phyloP scores from a whole-genome alignment of 176 grass and related monocot genomes.

The Poa pratensis region DNA sequence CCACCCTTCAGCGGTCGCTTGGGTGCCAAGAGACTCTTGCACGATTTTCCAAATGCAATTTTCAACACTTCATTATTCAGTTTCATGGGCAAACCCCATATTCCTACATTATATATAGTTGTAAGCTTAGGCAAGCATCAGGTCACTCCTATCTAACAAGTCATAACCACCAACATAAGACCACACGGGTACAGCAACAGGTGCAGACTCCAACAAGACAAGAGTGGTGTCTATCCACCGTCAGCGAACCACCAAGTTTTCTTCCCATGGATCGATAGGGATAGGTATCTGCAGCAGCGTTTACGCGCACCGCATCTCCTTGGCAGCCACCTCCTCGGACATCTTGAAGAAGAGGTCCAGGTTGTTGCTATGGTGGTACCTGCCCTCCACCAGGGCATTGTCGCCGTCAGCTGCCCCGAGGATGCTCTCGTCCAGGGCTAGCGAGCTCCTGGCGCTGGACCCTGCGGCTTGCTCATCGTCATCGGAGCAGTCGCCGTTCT shows the following conservation, averaged over 20 bases:
- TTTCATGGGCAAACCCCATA: background rate
- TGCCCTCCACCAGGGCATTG: background rate
- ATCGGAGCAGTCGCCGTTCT: slow-evolving; percentile 59
- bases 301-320: slow-evolving; percentile 33
- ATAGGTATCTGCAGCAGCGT: no score
- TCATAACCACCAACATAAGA: background rate
- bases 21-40: no score
- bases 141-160: background rate
- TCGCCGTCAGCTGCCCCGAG: background rate
- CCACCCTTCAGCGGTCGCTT: no score
- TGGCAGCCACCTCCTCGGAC: slow-evolving; percentile 35
- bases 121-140: background rate
- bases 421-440: slow-evolving; percentile 9
- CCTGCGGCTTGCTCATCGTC: slow-evolving; percentile 46
- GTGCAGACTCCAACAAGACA: background rate
- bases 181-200: background rate
- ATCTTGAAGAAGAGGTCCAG: slow-evolving; percentile 64
- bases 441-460: slow-evolving; percentile 4
- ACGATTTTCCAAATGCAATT: background rate
- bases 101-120: background rate
- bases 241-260: background rate
- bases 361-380: slow-evolving; percentile 39
- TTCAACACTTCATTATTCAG: slow-evolving; percentile 20
- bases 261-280: background rate
- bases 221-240: no score